Percentiles rank a stretch among this genome's conserved stretches.
These are phyloP conservation scores for Clohesyomyces aquaticus DNA, from an alignment of 495 filamentous ascomycete genomes.

Conservation along the genomic window DNA sequence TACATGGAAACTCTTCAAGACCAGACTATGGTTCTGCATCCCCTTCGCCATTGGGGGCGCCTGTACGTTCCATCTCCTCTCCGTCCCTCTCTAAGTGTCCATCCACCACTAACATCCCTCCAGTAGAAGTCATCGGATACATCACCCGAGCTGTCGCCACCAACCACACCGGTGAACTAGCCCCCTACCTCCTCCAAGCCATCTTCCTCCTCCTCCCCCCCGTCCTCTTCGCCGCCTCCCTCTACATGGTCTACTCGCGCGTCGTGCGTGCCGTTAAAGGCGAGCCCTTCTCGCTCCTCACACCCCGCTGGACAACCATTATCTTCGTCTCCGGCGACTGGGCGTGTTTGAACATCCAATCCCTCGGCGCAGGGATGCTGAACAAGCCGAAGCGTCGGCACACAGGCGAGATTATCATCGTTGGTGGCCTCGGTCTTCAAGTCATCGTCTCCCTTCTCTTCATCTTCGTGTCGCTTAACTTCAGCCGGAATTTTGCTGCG, in stretches of 20 bases:
- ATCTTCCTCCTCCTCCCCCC: conserved; percentile 15
- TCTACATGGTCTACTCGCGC: conserved; percentile 1
- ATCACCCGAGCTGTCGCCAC: neutral
- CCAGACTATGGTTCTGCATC: conserved; percentile 13
- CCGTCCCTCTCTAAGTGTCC: neutral
- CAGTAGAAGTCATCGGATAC: conserved; percentile 15
- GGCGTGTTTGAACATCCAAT: neutral
- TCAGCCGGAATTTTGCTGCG: neutral
- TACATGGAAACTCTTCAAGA: neutral
- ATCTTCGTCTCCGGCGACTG: conserved; percentile 10
- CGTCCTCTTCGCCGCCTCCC: conserved; percentile 14
- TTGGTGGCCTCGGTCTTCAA: neutral
- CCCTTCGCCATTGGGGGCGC: conserved; percentile 14
- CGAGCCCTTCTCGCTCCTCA: conserved; percentile 5
- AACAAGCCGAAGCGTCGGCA: neutral
- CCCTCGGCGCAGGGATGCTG: neutral
- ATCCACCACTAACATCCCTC: conserved; percentile 8
- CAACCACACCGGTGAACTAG: neutral
- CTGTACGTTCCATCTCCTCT: neutral
- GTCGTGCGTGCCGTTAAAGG: neutral
- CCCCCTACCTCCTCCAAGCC: conserved; percentile 7
- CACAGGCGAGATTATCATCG: neutral
- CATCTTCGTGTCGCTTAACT: neutral
- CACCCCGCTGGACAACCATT: neutral
- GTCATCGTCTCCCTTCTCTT: neutral